Evolutionary conservation across 805 yeast genomes (phyloP).

Genomic region (Candida easanensis): DNA sequence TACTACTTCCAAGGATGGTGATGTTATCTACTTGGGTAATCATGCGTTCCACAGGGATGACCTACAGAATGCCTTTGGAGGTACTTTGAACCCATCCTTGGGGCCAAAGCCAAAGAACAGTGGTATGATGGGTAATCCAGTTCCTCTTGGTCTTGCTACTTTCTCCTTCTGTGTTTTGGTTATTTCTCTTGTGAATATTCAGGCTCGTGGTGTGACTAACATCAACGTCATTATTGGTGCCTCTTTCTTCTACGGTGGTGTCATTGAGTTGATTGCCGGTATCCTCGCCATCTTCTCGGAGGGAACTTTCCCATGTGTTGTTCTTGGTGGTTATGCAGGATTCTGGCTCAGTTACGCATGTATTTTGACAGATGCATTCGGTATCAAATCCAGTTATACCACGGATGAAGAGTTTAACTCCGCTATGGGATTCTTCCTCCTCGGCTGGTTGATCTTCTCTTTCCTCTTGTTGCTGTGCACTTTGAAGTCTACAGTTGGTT

Average conservation of each 20-base stretch:
- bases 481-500: conserved; percentile 1
- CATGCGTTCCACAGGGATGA: conserved; percentile 1
- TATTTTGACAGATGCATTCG: conserved; percentile 2
- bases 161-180: conserved; percentile 2
- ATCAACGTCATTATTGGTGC: conserved; percentile 3
- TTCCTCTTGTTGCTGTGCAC: neutral
- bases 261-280: conserved; percentile 1
- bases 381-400: neutral
- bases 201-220: conserved; percentile 8
- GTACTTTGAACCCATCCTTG: conserved; percentile 3
- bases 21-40: conserved; percentile 1
- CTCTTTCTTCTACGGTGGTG: conserved; percentile 3
- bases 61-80: conserved; percentile 3
- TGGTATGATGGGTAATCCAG: conserved; percentile 1
- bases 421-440: conserved; percentile 2
- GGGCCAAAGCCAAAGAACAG: conserved; percentile 1
- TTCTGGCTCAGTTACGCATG: conserved; percentile 1
- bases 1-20: conserved; percentile 1
- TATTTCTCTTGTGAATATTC: conserved; percentile 6
- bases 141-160: conserved; percentile 3
- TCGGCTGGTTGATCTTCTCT: conserved; percentile 2
- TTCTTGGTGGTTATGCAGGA: conserved; percentile 2
- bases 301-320: conserved; percentile 1
- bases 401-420: conserved; percentile 1
- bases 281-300: neutral